These are phyloP conservation scores for Camellia oleifera DNA, from an alignment of 179 eudicot species.

Conservation along the genomic window DNA sequence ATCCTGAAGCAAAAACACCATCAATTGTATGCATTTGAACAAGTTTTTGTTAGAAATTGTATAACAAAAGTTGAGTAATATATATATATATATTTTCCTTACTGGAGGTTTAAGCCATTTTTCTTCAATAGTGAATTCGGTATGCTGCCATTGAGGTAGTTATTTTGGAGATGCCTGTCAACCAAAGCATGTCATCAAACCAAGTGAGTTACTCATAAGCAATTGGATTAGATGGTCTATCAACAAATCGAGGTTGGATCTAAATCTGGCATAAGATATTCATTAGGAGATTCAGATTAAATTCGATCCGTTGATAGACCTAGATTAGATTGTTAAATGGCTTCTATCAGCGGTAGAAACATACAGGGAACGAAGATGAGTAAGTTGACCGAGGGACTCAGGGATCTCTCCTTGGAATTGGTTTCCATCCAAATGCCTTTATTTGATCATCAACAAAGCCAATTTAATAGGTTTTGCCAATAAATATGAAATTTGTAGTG, in stretches of 20 bases:
- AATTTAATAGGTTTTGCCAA: neutral
- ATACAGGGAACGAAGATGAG: slow-evolving; percentile 69
- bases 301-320: too few relatives aligned
- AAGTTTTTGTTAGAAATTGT: neutral
- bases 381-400: slow-evolving; percentile 52
- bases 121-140: slow-evolving; percentile 36
- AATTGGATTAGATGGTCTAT: too few relatives aligned
- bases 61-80: neutral
- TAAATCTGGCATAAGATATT: too few relatives aligned
- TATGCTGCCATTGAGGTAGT: slow-evolving; percentile 43
- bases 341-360: neutral
- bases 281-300: too few relatives aligned
- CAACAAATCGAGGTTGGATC: too few relatives aligned
- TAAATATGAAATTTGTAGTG: neutral
- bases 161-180: slow-evolving; percentile 67
- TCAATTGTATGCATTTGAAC: neutral
- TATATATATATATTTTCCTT: neutral
- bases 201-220: neutral
- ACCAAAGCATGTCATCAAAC: slow-evolving; percentile 1
- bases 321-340: neutral
- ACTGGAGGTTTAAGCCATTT: slow-evolving; percentile 22
- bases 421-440: slow-evolving; percentile 84
- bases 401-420: slow-evolving; percentile 75
- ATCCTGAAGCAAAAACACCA: slow-evolving; percentile 5
- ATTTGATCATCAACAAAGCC: slow-evolving; percentile 15